Percentiles rank a stretch among this genome's conserved stretches.
These are phyloP conservation scores for Didymella exigua DNA, from an alignment of 2,329 filamentous ascomycete species.

Conservation along the genomic window DNA sequence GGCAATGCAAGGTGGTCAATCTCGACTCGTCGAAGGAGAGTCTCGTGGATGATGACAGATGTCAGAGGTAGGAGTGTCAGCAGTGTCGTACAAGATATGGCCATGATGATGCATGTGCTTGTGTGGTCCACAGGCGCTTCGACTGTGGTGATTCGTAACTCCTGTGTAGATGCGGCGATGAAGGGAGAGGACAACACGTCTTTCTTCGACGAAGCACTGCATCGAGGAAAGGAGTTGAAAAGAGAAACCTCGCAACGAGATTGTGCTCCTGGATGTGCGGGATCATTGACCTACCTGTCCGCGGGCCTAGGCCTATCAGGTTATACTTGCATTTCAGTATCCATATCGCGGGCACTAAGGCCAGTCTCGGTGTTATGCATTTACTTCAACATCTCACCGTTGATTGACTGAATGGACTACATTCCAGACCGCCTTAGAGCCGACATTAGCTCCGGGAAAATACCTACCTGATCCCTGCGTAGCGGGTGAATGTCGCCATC, in stretches of 20 bases:
- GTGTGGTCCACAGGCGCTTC: not conserved
- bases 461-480: not conserved
- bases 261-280: not conserved
- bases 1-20: conserved; percentile 24
- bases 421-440: not conserved
- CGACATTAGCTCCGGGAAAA: conserved; percentile 1
- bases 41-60: conserved; percentile 22
- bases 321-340: not conserved
- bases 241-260: not conserved
- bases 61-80: conserved; percentile 16
- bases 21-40: conserved; percentile 24
- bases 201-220: not conserved
- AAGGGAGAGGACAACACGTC: not conserved
- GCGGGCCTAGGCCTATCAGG: not conserved
- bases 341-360: not conserved
- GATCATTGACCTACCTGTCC: not conserved
- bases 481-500: not conserved
- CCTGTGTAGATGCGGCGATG: not conserved
- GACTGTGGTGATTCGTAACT: not conserved
- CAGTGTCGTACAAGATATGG: not conserved
- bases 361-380: not conserved
- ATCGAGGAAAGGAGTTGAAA: not conserved
- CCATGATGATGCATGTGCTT: not conserved
- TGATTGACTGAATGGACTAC: not conserved
- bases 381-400: not conserved